Conservation (phyloP, 2,329 filamentous ascomycete species). For the Orbilia javanica region DNA sequence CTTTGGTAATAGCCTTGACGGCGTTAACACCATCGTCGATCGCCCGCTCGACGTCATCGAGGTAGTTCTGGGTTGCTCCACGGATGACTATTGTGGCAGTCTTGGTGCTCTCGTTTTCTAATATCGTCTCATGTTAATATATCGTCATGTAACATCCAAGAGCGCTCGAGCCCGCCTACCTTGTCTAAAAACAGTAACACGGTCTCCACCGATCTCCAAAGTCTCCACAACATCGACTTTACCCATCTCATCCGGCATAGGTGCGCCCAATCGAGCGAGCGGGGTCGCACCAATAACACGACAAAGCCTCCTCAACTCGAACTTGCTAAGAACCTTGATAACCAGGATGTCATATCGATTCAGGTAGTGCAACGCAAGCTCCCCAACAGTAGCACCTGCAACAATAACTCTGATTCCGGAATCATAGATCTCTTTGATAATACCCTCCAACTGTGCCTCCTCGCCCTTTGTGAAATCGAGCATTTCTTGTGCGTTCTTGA, state of each 20-base stretch:
- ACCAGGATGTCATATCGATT: constrained; percentile 96
- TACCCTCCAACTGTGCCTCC: constrained; percentile 87
- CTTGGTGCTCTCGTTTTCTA: constrained; percentile 87
- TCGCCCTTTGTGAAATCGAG: constrained; percentile 98
- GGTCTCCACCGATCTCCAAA: constrained; percentile 95
- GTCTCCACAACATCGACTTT: constrained; percentile 95
- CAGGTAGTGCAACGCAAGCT: constrained; percentile 95
- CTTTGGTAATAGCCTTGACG: constrained; percentile 96
- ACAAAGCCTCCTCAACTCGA: constrained; percentile 93
- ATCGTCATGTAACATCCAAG: background rate
- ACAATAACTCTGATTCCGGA: constrained; percentile 91
- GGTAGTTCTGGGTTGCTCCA: constrained; percentile 96
- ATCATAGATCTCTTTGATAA: constrained; percentile 95
- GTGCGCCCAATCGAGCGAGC: constrained; percentile 92
- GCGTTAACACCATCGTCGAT: constrained; percentile 99
- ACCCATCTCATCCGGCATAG: constrained; percentile 99
- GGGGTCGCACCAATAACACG: constrained; percentile 96
- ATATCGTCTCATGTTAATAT: constrained; percentile 1
- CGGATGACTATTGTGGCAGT: constrained; percentile 94
- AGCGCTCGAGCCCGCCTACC: constrained; percentile 47
- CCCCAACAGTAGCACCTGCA: constrained; percentile 92
- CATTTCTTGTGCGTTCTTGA: constrained; percentile 99
- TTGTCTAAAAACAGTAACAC: constrained; percentile 97
- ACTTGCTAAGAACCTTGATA: constrained; percentile 98
- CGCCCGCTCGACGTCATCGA: constrained; percentile 95